phyloP scores from a whole-genome alignment of 169 alveolate genomes.

The Cryptosporidium xiaoi region DNA sequence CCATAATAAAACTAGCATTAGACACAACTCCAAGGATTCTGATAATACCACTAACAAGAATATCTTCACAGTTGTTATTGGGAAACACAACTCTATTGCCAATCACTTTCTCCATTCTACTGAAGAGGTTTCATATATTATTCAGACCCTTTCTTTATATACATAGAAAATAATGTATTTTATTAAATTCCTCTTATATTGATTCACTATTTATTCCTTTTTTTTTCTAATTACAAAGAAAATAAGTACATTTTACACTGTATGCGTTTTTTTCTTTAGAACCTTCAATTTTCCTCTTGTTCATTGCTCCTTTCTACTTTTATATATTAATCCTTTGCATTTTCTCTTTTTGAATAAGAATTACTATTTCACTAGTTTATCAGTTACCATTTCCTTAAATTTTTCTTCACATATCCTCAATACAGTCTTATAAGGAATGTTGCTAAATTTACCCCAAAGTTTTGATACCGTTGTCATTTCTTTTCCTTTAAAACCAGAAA shows the following conservation, averaged over 20 bases:
- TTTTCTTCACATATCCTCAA: constrained; percentile 35
- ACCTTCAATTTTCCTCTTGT: no score
- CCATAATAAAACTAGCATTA: background rate
- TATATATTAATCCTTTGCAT: background rate
- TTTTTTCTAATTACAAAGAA: no score
- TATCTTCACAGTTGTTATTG: constrained; percentile 37
- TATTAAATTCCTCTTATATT: background rate
- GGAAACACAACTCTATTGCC: constrained; percentile 54
- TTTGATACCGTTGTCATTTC: constrained; percentile 3
- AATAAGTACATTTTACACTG: no score
- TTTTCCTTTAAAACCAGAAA: background rate
- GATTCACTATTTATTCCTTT: background rate
- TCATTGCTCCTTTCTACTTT: no score
- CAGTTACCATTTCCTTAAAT: constrained; percentile 11
- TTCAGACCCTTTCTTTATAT: constrained; percentile 43
- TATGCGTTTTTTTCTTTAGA: no score
- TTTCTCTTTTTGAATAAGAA: background rate
- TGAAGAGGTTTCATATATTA: constrained; percentile 46
- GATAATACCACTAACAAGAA: background rate
- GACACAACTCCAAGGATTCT: background rate
- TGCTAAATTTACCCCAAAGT: constrained; percentile 48
- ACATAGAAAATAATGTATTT: constrained; percentile 1
- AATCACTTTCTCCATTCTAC: constrained; percentile 37
- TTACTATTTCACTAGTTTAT: background rate
- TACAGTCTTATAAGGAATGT: constrained; percentile 29